phyloP scores from a whole-genome alignment of 805 yeast species.

The Ogataea chonburiensis region DNA sequence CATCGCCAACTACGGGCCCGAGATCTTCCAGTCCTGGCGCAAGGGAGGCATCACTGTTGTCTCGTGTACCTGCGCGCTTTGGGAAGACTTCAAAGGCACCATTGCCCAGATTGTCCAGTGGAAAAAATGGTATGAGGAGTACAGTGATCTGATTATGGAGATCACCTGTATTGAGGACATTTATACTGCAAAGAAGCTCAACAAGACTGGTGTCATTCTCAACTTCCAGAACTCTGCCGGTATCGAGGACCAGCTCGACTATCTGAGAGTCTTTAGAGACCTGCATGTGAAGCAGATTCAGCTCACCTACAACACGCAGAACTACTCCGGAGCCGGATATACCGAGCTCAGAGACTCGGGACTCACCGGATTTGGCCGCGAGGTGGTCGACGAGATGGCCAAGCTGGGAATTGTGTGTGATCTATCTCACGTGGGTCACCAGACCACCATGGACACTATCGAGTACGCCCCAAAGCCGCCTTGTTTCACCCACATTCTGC shows the following conservation, averaged over 20 bases:
- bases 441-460: constrained; percentile 44
- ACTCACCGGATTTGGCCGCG: constrained; percentile 39
- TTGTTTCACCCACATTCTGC: constrained; percentile 22
- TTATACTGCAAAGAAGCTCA: constrained; percentile 19
- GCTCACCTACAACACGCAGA: constrained; percentile 22
- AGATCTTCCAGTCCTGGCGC: constrained; percentile 20
- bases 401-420: constrained; percentile 50
- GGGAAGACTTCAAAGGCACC: constrained; percentile 24
- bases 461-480: constrained; percentile 33
- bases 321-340: constrained; percentile 24
- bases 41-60: constrained; percentile 23
- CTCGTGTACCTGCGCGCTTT: constrained; percentile 21
- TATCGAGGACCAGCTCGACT: constrained; percentile 23
- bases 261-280: constrained; percentile 20
- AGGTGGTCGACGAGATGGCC: constrained; percentile 45
- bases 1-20: constrained; percentile 20
- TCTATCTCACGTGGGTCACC: constrained; percentile 45
- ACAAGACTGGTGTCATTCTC: constrained; percentile 22
- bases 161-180: constrained; percentile 20
- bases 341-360: constrained; percentile 34
- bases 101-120: constrained; percentile 22
- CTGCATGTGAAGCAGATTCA: constrained; percentile 21
- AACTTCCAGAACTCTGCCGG: constrained; percentile 24
- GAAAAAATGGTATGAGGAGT: constrained; percentile 24
- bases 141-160: constrained; percentile 21